These are phyloP conservation scores for Crithidia acanthocephali DNA, from an alignment of 208 protist genomes.

Conservation along the genomic window DNA sequence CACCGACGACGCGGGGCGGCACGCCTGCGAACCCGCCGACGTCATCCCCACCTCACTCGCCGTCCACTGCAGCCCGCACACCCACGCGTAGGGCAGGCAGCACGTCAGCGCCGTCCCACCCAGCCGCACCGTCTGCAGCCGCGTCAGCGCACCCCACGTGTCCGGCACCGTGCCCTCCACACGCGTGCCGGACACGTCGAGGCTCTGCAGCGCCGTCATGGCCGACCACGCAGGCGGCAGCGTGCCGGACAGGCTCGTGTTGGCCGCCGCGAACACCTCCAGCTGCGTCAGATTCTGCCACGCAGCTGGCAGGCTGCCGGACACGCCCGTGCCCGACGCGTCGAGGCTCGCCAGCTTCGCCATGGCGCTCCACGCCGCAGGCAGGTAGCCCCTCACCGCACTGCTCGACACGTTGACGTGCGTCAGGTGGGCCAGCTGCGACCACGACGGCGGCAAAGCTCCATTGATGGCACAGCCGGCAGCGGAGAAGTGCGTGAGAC, in stretches of 20 bases:
- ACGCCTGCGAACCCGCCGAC: neutral
- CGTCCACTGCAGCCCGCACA: no score
- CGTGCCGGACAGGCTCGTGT: neutral
- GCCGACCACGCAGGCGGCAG: slow-evolving; percentile 5
- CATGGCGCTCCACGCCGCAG: slow-evolving; percentile 10
- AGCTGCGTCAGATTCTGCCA: neutral
- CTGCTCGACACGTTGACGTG: neutral
- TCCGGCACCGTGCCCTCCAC: slow-evolving; percentile 3
- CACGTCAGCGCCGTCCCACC: no score
- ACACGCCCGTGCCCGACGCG: neutral
- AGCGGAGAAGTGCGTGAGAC: neutral
- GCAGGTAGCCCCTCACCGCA: neutral
- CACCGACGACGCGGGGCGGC: no score
- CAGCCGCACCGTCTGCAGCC: neutral
- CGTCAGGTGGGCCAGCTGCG: neutral
- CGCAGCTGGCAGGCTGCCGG: neutral
- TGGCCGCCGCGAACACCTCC: neutral
- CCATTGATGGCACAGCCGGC: neutral
- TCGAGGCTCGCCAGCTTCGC: neutral
- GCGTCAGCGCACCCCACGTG: slow-evolving; percentile 9
- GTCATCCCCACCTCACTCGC: neutral
- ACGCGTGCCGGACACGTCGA: neutral
- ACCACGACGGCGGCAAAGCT: neutral
- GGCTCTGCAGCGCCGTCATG: neutral
- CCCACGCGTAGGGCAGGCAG: no score